phyloP scores from a whole-genome alignment of 768 basidiomycete genomes.

The Lentinula guzmanii region DNA sequence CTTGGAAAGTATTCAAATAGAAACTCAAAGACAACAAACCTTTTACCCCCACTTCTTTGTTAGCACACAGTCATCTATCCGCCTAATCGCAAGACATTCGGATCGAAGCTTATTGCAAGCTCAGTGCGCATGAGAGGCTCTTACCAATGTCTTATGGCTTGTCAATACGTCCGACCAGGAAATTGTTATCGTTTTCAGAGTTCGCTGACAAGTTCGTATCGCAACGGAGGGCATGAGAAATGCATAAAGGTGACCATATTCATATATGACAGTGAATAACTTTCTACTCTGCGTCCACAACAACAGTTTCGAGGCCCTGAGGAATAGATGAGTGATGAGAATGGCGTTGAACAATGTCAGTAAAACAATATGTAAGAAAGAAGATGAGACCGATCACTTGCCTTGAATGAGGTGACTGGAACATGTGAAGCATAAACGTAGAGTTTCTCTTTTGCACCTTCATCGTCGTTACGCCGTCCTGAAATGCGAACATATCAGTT shows the following conservation, averaged over 20 bases:
- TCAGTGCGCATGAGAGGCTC: no score
- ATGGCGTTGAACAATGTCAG: not conserved
- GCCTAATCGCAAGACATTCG: no score
- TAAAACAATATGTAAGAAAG: not conserved
- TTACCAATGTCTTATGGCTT: no score
- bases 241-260: not conserved
- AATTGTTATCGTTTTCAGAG: no score
- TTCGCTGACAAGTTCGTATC: not conserved
- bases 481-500: not conserved
- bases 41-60: no score
- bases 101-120: no score
- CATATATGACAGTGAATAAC: not conserved
- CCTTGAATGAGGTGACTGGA: slow-evolving; percentile 80
- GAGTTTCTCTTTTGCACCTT: slow-evolving; percentile 97
- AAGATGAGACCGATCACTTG: slow-evolving; percentile 23
- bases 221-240: not conserved
- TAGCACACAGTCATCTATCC: no score
- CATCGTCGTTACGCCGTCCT: slow-evolving; percentile 99
- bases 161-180: no score
- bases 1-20: no score
- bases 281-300: slow-evolving; percentile 76
- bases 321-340: slow-evolving; percentile 21
- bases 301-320: slow-evolving; percentile 80
- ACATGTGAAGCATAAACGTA: slow-evolving; percentile 88
- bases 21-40: no score